These are phyloP conservation scores for Shiraia bambusicola DNA, from an alignment of 2,329 filamentous ascomycete species.

Conservation along the genomic window DNA sequence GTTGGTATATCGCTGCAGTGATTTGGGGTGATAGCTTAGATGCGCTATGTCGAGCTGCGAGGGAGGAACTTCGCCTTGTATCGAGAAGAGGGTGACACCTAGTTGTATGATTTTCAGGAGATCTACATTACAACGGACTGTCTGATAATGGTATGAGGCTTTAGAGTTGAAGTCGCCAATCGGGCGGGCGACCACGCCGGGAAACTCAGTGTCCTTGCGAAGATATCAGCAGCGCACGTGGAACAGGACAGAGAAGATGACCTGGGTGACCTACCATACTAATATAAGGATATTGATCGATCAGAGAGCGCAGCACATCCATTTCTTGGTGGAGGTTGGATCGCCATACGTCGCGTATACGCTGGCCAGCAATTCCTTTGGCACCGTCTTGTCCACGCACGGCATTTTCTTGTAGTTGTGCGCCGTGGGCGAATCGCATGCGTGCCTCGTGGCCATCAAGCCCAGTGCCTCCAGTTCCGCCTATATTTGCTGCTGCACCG, in stretches of 20 bases:
- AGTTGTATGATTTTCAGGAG: slow-evolving; percentile 97
- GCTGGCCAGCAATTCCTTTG: slow-evolving; percentile 62
- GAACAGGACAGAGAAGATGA: slow-evolving; percentile 7
- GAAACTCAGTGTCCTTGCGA: slow-evolving; percentile 89
- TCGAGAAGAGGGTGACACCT: slow-evolving; percentile 88
- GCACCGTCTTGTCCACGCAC: slow-evolving; percentile 56
- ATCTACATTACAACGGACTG: slow-evolving; percentile 93
- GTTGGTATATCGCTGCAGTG: slow-evolving; percentile 53
- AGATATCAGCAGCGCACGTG: slow-evolving; percentile 21
- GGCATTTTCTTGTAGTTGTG: slow-evolving; percentile 53
- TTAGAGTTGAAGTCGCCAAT: slow-evolving; percentile 95
- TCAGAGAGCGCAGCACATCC: slow-evolving; percentile 74
- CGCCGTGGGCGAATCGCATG: slow-evolving; percentile 81
- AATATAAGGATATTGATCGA: slow-evolving; percentile 92
- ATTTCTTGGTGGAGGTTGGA: slow-evolving; percentile 91
- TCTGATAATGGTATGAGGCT: slow-evolving; percentile 98
- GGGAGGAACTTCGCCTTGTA: slow-evolving; percentile 83
- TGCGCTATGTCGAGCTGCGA: slow-evolving; percentile 59
- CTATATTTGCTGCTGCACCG: slow-evolving; percentile 57
- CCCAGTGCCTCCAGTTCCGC: slow-evolving; percentile 60
- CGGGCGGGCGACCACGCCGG: slow-evolving; percentile 92
- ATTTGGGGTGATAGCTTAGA: slow-evolving; percentile 46
- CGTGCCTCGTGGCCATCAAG: slow-evolving; percentile 84
- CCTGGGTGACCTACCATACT: slow-evolving; percentile 74
- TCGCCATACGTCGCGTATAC: slow-evolving; percentile 96